A percentile compares a stretch with the other conserved stretches of the same genome.
Evolutionary conservation across 805 yeast species (phyloP).

Genomic region (Yamadazyma sp.): DNA sequence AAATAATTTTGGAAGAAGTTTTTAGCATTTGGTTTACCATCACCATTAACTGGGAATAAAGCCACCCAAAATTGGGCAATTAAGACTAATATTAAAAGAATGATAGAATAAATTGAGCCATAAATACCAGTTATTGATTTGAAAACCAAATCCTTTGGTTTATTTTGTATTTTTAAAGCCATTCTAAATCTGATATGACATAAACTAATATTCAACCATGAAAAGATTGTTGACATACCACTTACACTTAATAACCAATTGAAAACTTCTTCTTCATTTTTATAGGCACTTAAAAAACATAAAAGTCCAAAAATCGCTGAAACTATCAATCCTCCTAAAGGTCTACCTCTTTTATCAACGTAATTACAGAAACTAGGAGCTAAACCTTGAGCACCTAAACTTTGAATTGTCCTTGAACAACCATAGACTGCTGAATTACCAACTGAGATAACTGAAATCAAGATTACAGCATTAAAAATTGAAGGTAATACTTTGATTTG

Average conservation of each 20-base stretch:
- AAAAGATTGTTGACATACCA: slow-evolving; percentile 39
- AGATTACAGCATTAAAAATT: slow-evolving; percentile 70
- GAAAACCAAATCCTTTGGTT: slow-evolving; percentile 33
- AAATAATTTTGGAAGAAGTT: slow-evolving; percentile 40
- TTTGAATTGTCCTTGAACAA: slow-evolving; percentile 66
- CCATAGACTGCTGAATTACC: slow-evolving; percentile 75
- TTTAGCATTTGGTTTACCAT: slow-evolving; percentile 24
- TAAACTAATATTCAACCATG: slow-evolving; percentile 39
- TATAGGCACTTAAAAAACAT: slow-evolving; percentile 35
- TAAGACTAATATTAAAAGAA: slow-evolving; percentile 29
- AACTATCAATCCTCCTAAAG: slow-evolving; percentile 34
- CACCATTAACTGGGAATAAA: slow-evolving; percentile 32
- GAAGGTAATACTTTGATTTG: slow-evolving; percentile 67
- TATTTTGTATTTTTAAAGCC: slow-evolving; percentile 33
- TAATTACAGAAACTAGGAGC: slow-evolving; percentile 50
- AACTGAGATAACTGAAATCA: slow-evolving; percentile 70
- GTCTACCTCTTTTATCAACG: slow-evolving; percentile 42
- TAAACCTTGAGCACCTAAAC: slow-evolving; percentile 68
- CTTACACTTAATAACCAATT: slow-evolving; percentile 41
- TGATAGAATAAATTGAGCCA: slow-evolving; percentile 34
- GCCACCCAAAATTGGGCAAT: slow-evolving; percentile 39
- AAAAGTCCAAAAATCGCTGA: slow-evolving; percentile 35
- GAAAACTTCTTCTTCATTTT: slow-evolving; percentile 31
- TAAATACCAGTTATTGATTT: slow-evolving; percentile 32
- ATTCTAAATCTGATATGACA: slow-evolving; percentile 41